Evolutionary conservation across 2,329 filamentous ascomycete genomes (phyloP).

Genomic region (Diaporthe longicolla): DNA sequence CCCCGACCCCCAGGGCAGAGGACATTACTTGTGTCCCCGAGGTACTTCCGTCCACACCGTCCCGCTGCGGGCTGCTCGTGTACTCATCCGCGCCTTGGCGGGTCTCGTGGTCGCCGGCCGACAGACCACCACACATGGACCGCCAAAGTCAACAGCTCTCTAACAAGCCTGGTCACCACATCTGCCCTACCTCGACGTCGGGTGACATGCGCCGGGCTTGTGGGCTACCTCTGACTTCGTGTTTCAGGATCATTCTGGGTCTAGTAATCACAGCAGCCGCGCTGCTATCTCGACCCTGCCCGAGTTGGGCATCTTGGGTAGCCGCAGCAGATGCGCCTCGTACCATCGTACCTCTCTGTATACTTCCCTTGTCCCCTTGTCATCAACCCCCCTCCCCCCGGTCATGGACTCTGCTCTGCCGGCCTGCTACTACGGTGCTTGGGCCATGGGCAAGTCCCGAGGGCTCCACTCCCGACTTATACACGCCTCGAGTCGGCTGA

Average conservation of each 20-base stretch:
- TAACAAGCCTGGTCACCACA: conserved; percentile 35
- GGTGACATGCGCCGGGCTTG: conserved; percentile 36
- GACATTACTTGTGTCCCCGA: conserved; percentile 36
- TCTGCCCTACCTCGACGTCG: conserved; percentile 38
- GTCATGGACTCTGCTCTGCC: conserved; percentile 26
- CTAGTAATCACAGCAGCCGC: conserved; percentile 41
- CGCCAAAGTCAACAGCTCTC: conserved; percentile 21
- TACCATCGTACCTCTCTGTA: conserved; percentile 15
- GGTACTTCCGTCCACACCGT: conserved; percentile 36
- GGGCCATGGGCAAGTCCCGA: conserved; percentile 39
- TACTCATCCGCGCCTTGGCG: conserved; percentile 29
- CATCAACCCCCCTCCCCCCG: neutral
- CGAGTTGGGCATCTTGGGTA: conserved; percentile 36
- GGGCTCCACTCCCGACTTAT: conserved; percentile 39
- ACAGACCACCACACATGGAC: conserved; percentile 35
- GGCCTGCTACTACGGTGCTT: conserved; percentile 23
- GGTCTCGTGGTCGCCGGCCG: conserved; percentile 39
- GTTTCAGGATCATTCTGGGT: conserved; percentile 42
- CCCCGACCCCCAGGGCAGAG: conserved; percentile 16
- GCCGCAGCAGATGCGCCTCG: conserved; percentile 34
- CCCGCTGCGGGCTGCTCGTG: conserved; percentile 26
- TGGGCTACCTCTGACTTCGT: conserved; percentile 39
- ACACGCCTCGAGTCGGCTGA: conserved; percentile 41
- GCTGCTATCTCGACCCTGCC: conserved; percentile 37
- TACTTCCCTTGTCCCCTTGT: conserved; percentile 9